Evolutionary conservation across 306 rosid species (phyloP).

Genomic region (Pyrus bretschneideri): DNA sequence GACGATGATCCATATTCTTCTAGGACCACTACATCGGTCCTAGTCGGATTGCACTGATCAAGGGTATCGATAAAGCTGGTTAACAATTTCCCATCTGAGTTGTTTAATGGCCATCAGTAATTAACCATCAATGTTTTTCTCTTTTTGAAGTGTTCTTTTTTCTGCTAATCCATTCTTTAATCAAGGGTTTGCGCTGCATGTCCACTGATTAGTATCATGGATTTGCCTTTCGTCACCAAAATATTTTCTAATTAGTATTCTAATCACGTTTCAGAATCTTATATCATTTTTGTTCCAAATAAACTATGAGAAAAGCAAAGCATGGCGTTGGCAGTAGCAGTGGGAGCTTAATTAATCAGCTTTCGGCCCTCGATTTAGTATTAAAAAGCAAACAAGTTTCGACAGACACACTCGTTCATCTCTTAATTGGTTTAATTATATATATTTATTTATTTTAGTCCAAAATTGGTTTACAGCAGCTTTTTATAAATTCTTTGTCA

Average conservation of each 20-base stretch:
- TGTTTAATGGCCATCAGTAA: constrained; percentile 11
- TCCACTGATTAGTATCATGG: constrained; percentile 22
- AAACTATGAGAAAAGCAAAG: not conserved
- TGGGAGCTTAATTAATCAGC: not conserved
- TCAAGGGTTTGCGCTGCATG: constrained; percentile 4
- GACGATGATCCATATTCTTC: too few relatives aligned
- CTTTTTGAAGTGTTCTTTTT: too few relatives aligned
- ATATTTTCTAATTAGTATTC: not conserved
- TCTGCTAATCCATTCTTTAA: constrained; percentile 5
- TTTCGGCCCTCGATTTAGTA: not conserved
- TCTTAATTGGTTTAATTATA: constrained; percentile 12
- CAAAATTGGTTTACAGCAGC: not conserved
- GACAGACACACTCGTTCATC: constrained; percentile 19
- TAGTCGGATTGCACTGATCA: constrained; percentile 15
- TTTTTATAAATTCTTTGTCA: not conserved
- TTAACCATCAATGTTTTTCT: too few relatives aligned
- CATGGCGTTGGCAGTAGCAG: not conserved
- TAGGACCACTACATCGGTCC: constrained; percentile 13
- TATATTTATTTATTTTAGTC: too few relatives aligned
- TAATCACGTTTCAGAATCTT: constrained; percentile 1
- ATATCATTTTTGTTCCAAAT: constrained; percentile 8
- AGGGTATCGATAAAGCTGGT: constrained; percentile 8
- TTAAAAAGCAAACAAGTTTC: not conserved
- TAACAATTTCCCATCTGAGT: not conserved
- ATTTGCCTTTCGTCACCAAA: not conserved